A percentile compares a stretch with the other conserved stretches of the same genome.
phyloP scores from a whole-genome alignment of 345 rosid genomes.

The Eucalyptus leucophloia region DNA sequence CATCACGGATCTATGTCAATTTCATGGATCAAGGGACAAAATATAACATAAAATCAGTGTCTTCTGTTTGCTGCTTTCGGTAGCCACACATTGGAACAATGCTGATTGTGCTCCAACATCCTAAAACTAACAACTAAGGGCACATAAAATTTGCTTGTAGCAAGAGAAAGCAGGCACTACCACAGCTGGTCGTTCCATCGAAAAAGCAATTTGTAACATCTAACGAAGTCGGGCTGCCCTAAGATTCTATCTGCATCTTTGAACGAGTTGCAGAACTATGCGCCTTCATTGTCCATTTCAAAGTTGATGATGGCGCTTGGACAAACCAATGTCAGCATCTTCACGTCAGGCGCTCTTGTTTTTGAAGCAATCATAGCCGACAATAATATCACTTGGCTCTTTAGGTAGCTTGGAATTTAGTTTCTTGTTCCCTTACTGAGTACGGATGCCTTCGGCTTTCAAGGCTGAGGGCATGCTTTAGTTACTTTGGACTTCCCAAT shows the following conservation, averaged over 20 bases:
- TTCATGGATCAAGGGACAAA: background rate
- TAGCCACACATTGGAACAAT: background rate
- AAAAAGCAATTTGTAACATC: background rate
- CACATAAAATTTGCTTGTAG: background rate
- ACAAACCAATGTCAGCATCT: background rate
- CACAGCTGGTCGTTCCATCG: background rate
- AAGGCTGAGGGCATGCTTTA: background rate
- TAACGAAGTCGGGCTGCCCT: rapidly evolving
- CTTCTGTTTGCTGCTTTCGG: background rate
- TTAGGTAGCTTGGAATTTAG: background rate
- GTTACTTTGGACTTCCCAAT: background rate
- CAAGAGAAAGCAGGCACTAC: background rate
- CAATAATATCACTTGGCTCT: background rate
- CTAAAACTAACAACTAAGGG: background rate
- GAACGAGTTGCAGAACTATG: background rate
- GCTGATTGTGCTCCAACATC: background rate
- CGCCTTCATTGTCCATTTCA: background rate
- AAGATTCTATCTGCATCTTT: background rate
- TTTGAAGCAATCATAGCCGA: rapidly evolving
- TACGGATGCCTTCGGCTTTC: background rate
- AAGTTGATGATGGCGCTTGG: background rate
- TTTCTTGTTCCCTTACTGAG: background rate
- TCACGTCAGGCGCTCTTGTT: background rate
- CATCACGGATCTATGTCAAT: background rate
- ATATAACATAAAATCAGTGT: background rate